These are phyloP conservation scores for Saussurea involucrata DNA, from an alignment of 129 eudicot genomes.

Conservation along the genomic window DNA sequence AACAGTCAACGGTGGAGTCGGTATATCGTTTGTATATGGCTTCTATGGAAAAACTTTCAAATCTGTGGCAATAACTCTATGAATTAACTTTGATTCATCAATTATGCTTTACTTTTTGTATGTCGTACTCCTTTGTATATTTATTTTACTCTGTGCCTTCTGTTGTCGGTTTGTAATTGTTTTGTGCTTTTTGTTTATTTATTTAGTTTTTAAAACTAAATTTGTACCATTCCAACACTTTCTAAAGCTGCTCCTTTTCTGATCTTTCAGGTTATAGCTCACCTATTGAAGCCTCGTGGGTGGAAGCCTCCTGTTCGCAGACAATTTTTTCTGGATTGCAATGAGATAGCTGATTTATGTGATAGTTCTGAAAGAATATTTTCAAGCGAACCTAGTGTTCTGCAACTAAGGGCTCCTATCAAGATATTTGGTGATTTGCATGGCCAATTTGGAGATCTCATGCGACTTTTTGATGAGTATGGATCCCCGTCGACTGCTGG, in stretches of 20 bases:
- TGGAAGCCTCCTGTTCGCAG: constrained; percentile 99
- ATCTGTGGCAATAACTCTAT: neutral
- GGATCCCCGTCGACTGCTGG: constrained; percentile 99
- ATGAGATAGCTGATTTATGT: constrained; percentile 97
- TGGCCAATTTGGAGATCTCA: constrained; percentile 98
- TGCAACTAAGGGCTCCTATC: constrained; percentile 93
- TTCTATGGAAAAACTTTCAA: neutral
- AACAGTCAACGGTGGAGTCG: neutral
- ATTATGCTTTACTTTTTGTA: neutral
- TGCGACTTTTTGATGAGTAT: constrained; percentile 98
- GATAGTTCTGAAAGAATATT: constrained; percentile 97
- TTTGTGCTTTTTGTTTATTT: neutral
- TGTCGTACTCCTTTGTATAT: neutral
- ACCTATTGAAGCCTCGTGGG: constrained; percentile 96
- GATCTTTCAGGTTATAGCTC: constrained; percentile 69
- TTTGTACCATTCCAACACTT: neutral
- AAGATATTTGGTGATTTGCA: constrained; percentile 99
- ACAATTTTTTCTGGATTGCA: constrained; percentile 93
- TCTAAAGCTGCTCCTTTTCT: neutral
- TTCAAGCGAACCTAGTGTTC: constrained; percentile 91
- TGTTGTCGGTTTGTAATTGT: neutral
- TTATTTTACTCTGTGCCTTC: neutral
- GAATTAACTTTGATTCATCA: neutral
- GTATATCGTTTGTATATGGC: neutral
- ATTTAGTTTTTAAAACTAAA: neutral